phyloP scores from a whole-genome alignment of 2,329 filamentous ascomycete genomes.

The Pseudocercospora fijiensis region DNA sequence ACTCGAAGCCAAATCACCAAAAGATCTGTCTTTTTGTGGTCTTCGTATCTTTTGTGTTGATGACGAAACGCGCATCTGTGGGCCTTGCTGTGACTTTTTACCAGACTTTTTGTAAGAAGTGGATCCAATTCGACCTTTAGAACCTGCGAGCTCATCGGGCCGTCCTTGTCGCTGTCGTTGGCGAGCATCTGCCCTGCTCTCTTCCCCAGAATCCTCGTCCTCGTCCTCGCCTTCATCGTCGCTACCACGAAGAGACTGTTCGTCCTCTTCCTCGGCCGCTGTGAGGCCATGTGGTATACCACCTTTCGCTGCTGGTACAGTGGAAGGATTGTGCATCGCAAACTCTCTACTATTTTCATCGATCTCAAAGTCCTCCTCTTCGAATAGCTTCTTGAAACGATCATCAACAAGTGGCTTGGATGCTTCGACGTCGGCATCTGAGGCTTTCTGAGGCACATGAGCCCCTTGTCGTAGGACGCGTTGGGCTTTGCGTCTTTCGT shows the following conservation, averaged over 20 bases:
- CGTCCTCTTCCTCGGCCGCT: conserved; percentile 60
- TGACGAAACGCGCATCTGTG: conserved; percentile 59
- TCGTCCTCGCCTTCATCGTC: conserved; percentile 43
- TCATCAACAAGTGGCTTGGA: conserved; percentile 65
- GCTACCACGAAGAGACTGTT: conserved; percentile 43
- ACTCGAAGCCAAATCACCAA: conserved; percentile 55
- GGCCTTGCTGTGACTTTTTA: conserved; percentile 44
- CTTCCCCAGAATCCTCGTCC: conserved; percentile 33
- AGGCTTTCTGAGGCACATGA: conserved; percentile 55
- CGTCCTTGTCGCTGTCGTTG: conserved; percentile 45
- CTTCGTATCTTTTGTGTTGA: conserved; percentile 42
- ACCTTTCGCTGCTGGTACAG: conserved; percentile 46
- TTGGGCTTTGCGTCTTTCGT: conserved; percentile 48
- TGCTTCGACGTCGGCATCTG: conserved; percentile 29
- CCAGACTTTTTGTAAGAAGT: conserved; percentile 62
- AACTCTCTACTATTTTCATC: conserved; percentile 90
- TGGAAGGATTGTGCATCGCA: conserved; percentile 84
- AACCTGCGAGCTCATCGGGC: conserved; percentile 38
- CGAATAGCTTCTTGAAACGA: conserved; percentile 85
- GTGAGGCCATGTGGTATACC: conserved; percentile 52
- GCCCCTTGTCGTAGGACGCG: conserved; percentile 59
- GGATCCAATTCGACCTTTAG: conserved; percentile 61
- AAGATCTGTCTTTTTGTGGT: conserved; percentile 55
- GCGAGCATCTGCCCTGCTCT: conserved; percentile 21
- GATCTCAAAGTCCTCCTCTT: conserved; percentile 88